These are phyloP conservation scores for Lachancea fermentati DNA, from an alignment of 805 yeast genomes.

Conservation along the genomic window DNA sequence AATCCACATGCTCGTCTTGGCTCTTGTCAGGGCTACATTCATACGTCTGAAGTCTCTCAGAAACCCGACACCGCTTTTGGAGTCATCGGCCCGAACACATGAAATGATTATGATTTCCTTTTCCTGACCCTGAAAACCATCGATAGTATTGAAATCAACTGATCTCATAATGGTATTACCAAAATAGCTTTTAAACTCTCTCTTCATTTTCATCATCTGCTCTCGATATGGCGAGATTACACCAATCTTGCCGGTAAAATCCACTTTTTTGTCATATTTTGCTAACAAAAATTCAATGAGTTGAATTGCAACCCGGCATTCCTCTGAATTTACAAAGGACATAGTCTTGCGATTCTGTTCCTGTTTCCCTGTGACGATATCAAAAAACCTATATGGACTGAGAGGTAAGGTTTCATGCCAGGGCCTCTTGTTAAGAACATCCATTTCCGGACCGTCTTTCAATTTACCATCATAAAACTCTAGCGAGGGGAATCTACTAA, in stretches of 20 bases:
- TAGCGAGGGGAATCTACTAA: slow-evolving; percentile 77
- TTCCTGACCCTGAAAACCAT: slow-evolving; percentile 98
- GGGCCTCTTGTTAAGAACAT: slow-evolving; percentile 47
- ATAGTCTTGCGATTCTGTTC: slow-evolving; percentile 56
- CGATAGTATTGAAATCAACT: slow-evolving; percentile 90
- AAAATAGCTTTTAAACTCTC: slow-evolving; percentile 49
- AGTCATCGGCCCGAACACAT: slow-evolving; percentile 82
- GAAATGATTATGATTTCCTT: slow-evolving; percentile 90
- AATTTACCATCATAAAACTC: slow-evolving; percentile 74
- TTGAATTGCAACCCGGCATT: slow-evolving; percentile 69
- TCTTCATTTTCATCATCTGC: slow-evolving; percentile 59
- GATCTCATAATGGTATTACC: slow-evolving; percentile 60
- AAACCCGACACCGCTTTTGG: slow-evolving; percentile 67
- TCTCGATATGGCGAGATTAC: slow-evolving; percentile 93
- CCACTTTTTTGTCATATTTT: slow-evolving; percentile 38
- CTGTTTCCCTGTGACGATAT: slow-evolving; percentile 60
- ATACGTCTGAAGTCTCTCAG: slow-evolving; percentile 87
- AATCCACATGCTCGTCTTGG: slow-evolving; percentile 87
- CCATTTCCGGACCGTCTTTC: slow-evolving; percentile 76
- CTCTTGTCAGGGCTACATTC: slow-evolving; percentile 97
- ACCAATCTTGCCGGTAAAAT: slow-evolving; percentile 74
- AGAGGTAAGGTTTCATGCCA: slow-evolving; percentile 66
- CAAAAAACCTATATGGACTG: slow-evolving; percentile 75
- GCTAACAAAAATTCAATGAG: slow-evolving; percentile 50
- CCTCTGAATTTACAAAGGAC: slow-evolving; percentile 66